phyloP scores from a whole-genome alignment of 495 filamentous ascomycete species.

The Beverwykella pulmonaria region DNA sequence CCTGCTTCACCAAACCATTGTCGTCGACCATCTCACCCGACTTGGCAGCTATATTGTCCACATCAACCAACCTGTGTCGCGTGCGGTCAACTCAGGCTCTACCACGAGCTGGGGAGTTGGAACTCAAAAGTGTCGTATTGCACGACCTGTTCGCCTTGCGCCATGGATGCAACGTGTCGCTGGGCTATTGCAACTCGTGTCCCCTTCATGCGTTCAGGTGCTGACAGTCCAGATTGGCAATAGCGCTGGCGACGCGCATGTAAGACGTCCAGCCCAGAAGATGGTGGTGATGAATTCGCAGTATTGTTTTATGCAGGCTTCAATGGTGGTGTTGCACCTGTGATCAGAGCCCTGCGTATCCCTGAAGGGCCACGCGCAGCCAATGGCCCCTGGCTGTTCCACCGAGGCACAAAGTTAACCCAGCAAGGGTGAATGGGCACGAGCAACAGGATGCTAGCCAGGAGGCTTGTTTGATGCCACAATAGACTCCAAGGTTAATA shows the following conservation, averaged over 20 bases:
- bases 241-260: conserved; percentile 10
- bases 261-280: conserved; percentile 1
- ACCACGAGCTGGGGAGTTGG: conserved; percentile 17
- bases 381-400: conserved; percentile 16
- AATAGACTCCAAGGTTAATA: not conserved
- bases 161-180: not conserved
- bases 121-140: not conserved
- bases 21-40: conserved; percentile 13
- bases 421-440: conserved; percentile 3
- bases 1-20: conserved; percentile 4
- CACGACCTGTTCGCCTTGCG: conserved; percentile 6
- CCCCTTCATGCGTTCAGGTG: conserved; percentile 15
- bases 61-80: conserved; percentile 2
- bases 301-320: conserved; percentile 20
- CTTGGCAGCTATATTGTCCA: conserved; percentile 12
- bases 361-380: not conserved
- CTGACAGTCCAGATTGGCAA: conserved; percentile 10
- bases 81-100: not conserved
- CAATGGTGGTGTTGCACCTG: conserved; percentile 26
- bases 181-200: conserved; percentile 18
- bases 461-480: conserved; percentile 11
- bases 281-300: conserved; percentile 17
- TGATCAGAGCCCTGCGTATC: conserved; percentile 3
- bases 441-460: not conserved
- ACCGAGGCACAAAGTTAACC: conserved; percentile 24